Evolutionary conservation across 225 moss, liverwort and hornwort genomes (phyloP), one percentile per base, ranked within the genome.

Genomic region (Climacium dendroides): DNA sequence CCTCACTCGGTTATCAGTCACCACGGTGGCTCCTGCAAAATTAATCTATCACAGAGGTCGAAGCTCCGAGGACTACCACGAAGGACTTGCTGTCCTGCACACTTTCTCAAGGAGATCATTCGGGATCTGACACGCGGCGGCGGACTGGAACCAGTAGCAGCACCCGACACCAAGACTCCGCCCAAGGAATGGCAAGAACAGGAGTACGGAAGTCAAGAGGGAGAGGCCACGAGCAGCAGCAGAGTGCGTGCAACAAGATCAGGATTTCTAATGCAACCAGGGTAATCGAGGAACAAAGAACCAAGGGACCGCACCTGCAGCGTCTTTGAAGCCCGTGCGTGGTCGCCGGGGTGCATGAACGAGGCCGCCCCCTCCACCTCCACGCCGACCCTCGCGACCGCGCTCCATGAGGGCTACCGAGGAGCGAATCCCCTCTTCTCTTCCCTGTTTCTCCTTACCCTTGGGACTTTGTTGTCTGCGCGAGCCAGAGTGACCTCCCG

Each of bases 381-480:
- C 83, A 19, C 83, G 83, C 54, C 83, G 83, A 22, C 53, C 83
- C 83, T 83, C 83, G 6, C 83, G 83, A 9, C 69, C 69, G 67
- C 83, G 83, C 41, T 83, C 83, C 83, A 83, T 83, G 62, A 57
- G 87, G 81, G 62, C 91, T 88, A 94, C 73, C 78, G 87, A 90
- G 82, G 89, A 89, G 28, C 80, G 78, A 78, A 57, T 12, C 88
- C 64, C 74, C 86, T 79, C 80, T 89, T 84, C 43, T 82, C 88
- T 87, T 88, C 87, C 64, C 88, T 48, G 47, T 41, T 86, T 64
- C 85, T 69, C 85, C 84, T 87, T 22, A 84, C 50, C 70, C 66
- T 20, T 58, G 55, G 18, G 6, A 4, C 82, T 69, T 54, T 30
- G 8, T 53, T 35, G 62, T 26, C 75, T 20, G 53, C 18, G 64